A percentile compares a stretch with the other conserved stretches of the same genome.
phyloP scores from a whole-genome alignment of 768 basidiomycete species.

The Tulasnella sp. region DNA sequence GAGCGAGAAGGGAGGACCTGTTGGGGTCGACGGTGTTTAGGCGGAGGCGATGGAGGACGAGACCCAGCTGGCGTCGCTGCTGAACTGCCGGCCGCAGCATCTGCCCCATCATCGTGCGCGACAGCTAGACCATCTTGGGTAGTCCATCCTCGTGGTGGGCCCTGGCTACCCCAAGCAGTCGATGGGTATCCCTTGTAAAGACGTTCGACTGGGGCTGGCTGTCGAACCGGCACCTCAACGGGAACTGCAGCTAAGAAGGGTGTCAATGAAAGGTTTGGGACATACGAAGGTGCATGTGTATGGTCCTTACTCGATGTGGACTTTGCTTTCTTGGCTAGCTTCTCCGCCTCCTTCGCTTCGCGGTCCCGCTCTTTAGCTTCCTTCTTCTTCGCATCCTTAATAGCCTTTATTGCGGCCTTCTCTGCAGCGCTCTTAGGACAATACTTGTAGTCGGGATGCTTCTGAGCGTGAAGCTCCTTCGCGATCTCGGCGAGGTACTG shows the following conservation, averaged over 20 bases:
- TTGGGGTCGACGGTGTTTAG: not conserved
- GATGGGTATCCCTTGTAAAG: not conserved
- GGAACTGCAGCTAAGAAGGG: not conserved
- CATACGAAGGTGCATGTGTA: not conserved
- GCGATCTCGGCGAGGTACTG: not conserved
- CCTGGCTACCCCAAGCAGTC: not conserved
- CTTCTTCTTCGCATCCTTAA: not conserved
- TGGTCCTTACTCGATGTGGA: not conserved
- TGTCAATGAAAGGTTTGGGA: not conserved
- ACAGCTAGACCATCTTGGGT: not conserved
- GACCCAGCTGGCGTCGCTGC: not conserved
- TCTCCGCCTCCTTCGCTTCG: not conserved
- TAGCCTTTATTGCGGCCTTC: not conserved
- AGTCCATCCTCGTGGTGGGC: constrained; percentile 1
- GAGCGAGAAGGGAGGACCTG: not conserved
- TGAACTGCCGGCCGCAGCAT: not conserved
- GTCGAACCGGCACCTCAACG: not conserved
- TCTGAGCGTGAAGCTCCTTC: not conserved
- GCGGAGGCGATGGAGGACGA: constrained; percentile 4
- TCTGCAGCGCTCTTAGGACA: not conserved
- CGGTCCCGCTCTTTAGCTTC: not conserved
- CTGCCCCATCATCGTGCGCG: not conserved
- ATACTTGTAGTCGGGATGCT: constrained; percentile 8
- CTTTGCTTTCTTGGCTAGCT: constrained; percentile 4
- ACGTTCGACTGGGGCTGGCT: not conserved